Base-by-base conservation (phyloP, 441 rosid species). In the Hypseocharis bilobata region DNA sequence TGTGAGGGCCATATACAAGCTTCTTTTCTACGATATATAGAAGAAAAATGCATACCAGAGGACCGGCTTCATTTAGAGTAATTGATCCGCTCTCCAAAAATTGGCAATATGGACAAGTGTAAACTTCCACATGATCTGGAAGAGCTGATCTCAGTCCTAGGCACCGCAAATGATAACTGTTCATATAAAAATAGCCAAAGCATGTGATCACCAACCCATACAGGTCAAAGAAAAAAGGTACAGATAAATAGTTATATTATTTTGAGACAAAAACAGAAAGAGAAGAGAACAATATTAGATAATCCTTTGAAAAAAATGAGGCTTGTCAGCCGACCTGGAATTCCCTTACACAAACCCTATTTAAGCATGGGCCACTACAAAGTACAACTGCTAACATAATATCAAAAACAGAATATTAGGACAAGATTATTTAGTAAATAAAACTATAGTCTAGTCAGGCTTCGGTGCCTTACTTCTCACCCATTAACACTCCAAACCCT, bases 141-240 rank as follows among this genome's bases (percentile, higher is more conserved):
- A 66, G 58, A 64, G 29, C 72, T 67, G 59, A 25, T 67, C 70
- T 64, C 23, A 61, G 64, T 61, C 76, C 78, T 5, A 82, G 59
- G 74, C 89, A 86, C 57, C 26, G 78, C 73, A 72, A 56, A 62
- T 86, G 92, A 76, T 83, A 88, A 84, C 95, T 88, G 88, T 65
- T 67, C 72, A 72, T 28, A 51, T 34, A 62, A 65, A 66, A 26
- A 55, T 64, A 60, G 59, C 44, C 65, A 70, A 67, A 22, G 62
- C 66, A 72, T 20, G 26, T 19, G 14, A 22, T 20, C 14, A 40
- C 54, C 6, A 26, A 42, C 7, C 23, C 6, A n/a, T 60, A 20
- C 19, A 51, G 25, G 2, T 29, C 14, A 7, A 20, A 32, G 49
- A 22, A 10, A 52, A 20, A 64, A 14, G n/a, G n/a, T n/a, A 16